Evolutionary conservation across 2,329 filamentous ascomycete genomes (phyloP), one percentile per base, ranked within the genome.

Genomic region (Cytospora piceae): DNA sequence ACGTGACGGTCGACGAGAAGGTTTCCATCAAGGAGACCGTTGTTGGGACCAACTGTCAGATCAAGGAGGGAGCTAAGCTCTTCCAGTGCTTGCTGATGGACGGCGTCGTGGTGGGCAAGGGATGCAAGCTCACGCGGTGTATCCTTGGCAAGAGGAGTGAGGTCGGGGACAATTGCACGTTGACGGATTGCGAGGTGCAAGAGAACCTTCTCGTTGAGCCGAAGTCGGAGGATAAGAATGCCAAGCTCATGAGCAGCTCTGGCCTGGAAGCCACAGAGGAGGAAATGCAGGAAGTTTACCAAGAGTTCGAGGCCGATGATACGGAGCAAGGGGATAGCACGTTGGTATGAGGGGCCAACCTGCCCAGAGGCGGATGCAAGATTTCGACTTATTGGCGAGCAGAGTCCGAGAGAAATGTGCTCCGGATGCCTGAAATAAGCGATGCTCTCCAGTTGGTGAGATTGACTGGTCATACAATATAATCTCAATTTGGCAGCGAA

Each of bases 31-130:
- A 97, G 77, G 93, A 97, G 77, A 90, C 85, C 46, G 92, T 97
- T 34, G 87, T 99, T 51, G 95, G 95, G 3, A 87, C 92, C 5
- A 93, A 92, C 71, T 96, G 93, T 75, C 90, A 91, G 72, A 94
- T 99, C 69, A 88, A 89, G 68, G 88, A 90, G 71, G 93, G 93
- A n/a, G 93, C 91, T 34, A 91, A 94, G 70, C 79, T 99, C 54
- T 89, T 88, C n/a, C 87, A 94, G 69, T 98, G 94, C 77, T 78
- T 98, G 57, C 80, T 98, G 24, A 97, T 98, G 93, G 94, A 98
- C 67, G 92, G 92, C 4, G 94, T 92, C 0, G 88, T 92, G 9
- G 85, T 99, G 15, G 94, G 92, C 17, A 91, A 92, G 72, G 90
- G 90, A 53, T 94, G 90, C 73, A 93, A 93, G 76, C 81, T 98